These are phyloP conservation scores for Leishmania amazonensis DNA, from an alignment of 208 protist genomes.

Conservation along the genomic window DNA sequence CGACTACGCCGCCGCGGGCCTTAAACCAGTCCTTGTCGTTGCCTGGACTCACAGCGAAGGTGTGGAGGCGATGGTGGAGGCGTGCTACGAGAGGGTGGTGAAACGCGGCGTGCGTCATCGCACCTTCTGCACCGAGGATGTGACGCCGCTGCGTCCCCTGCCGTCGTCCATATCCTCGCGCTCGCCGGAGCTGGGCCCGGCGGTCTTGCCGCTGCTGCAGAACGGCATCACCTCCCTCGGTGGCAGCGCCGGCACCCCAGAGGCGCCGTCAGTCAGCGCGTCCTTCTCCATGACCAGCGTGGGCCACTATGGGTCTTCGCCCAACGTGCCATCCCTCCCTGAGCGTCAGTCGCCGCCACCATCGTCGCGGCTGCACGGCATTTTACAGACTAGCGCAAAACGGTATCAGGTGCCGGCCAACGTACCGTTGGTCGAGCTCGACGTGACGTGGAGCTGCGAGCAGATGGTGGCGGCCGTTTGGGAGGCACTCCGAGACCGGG, in stretches of 20 bases:
- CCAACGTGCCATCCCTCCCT: neutral
- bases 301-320: neutral
- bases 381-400: conserved; percentile 41
- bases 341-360: conserved; percentile 11
- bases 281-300: neutral
- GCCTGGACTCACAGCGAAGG: conserved; percentile 57
- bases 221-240: neutral
- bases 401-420: conserved; percentile 41
- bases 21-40: conserved; percentile 43
- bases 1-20: conserved; percentile 37
- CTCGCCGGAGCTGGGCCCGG: conserved; percentile 18
- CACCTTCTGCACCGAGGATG: conserved; percentile 37
- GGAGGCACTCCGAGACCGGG: conserved; percentile 37
- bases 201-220: conserved; percentile 6
- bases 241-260: conserved; percentile 1
- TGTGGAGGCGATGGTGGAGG: conserved; percentile 39
- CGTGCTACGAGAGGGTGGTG: conserved; percentile 66
- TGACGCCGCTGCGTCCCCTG: neutral
- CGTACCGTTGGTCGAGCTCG: conserved; percentile 45
- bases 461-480: conserved; percentile 43
- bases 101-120: conserved; percentile 62
- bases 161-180: conserved; percentile 10
- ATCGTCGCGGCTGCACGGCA: conserved; percentile 39
- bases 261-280: neutral
- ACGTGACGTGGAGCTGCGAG: conserved; percentile 38